These are phyloP conservation scores for Cladosporium phlei DNA, from an alignment of 2,329 filamentous ascomycete genomes.

Conservation along the genomic window DNA sequence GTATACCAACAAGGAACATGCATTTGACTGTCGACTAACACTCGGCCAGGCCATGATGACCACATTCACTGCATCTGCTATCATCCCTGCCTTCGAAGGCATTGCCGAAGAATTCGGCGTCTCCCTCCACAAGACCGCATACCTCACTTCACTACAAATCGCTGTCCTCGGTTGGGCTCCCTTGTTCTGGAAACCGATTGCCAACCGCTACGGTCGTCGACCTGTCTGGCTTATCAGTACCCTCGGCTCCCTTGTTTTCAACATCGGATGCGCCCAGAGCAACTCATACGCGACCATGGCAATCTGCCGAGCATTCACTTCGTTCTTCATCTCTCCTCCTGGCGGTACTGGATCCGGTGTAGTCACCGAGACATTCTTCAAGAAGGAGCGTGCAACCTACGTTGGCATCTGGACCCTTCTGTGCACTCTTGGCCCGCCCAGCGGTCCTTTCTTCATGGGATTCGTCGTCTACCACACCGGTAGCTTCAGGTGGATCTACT, in stretches of 20 bases:
- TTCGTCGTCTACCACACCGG: slow-evolving; percentile 49
- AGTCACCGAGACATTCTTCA: slow-evolving; percentile 56
- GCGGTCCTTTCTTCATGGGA: slow-evolving; percentile 37
- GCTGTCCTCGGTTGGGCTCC: slow-evolving; percentile 51
- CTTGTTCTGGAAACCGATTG: slow-evolving; percentile 54
- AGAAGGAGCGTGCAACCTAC: slow-evolving; percentile 49
- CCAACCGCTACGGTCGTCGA: slow-evolving; percentile 50
- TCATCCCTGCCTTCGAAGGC: slow-evolving; percentile 51
- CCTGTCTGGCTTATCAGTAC: slow-evolving; percentile 52
- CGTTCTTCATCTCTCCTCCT: slow-evolving; percentile 55
- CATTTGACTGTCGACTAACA: neutral
- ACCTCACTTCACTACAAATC: slow-evolving; percentile 54
- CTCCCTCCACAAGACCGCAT: slow-evolving; percentile 47
- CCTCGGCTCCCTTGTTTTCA: slow-evolving; percentile 45
- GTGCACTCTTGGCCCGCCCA: slow-evolving; percentile 47
- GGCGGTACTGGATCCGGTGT: slow-evolving; percentile 53
- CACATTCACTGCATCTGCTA: slow-evolving; percentile 51
- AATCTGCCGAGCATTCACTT: slow-evolving; percentile 48
- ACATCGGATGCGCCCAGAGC: slow-evolving; percentile 51
- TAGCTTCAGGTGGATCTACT: slow-evolving; percentile 55
- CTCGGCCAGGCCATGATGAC: slow-evolving; percentile 46
- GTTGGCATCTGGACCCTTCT: slow-evolving; percentile 57
- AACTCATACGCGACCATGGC: slow-evolving; percentile 47
- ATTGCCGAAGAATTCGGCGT: slow-evolving; percentile 50
- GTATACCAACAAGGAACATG: neutral